Percentiles rank a stretch among this genome's conserved stretches.
phyloP scores from a whole-genome alignment of 257 asterid species.

The Paulownia fortunei region DNA sequence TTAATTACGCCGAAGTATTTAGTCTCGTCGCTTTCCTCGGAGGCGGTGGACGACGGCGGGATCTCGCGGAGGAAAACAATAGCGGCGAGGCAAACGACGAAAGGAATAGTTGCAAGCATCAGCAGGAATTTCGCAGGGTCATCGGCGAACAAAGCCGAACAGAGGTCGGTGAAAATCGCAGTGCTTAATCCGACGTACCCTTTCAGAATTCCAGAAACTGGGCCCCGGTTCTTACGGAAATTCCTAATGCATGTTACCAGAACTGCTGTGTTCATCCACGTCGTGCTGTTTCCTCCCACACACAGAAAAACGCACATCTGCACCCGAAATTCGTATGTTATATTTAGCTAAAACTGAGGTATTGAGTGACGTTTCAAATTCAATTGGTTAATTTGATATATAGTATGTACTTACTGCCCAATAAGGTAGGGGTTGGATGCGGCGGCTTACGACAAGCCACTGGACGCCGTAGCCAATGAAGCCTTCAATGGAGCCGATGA shows the following conservation, averaged over 20 bases:
- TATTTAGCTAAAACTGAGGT: not conserved
- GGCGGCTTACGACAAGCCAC: constrained; percentile 94
- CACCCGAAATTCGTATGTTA: constrained; percentile 9
- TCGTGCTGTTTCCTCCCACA: constrained; percentile 98
- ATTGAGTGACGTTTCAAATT: not conserved
- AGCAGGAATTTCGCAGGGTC: constrained; percentile 82
- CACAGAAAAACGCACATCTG: constrained; percentile 90
- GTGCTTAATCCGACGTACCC: constrained; percentile 98
- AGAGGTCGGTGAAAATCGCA: constrained; percentile 90
- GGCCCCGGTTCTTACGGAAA: constrained; percentile 84
- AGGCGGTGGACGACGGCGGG: constrained; percentile 73
- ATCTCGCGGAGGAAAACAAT: constrained; percentile 84
- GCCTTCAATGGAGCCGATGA: constrained; percentile 91
- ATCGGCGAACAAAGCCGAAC: constrained; percentile 82
- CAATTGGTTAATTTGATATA: not conserved
- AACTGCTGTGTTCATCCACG: constrained; percentile 98
- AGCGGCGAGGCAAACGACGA: constrained; percentile 76
- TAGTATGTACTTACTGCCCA: constrained; percentile 61
- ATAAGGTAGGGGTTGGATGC: constrained; percentile 89
- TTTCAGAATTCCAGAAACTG: constrained; percentile 88
- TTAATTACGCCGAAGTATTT: constrained; percentile 76
- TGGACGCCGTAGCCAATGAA: constrained; percentile 92
- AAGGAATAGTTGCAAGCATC: constrained; percentile 73
- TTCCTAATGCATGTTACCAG: constrained; percentile 89
- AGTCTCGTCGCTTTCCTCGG: constrained; percentile 68